phyloP scores from a whole-genome alignment of 495 filamentous ascomycete genomes.

The Xeromyces bisporus region DNA sequence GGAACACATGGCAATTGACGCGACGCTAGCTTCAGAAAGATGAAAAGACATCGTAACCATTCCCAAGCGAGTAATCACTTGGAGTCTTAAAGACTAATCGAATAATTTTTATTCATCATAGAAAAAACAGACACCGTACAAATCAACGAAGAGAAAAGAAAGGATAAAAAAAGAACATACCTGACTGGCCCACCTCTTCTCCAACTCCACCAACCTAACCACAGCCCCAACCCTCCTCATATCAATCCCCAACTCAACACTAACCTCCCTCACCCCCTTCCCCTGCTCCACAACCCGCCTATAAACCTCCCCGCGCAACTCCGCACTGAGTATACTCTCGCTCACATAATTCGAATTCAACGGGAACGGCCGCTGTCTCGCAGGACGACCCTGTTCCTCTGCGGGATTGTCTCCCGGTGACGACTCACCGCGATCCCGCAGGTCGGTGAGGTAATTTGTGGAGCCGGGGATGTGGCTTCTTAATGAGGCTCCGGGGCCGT shows the following conservation, averaged over 20 bases:
- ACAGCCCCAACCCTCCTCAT: constrained; percentile 81
- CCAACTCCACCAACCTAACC: constrained; percentile 70
- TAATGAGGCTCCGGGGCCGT: constrained; percentile 36
- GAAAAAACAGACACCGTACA: constrained; percentile 1
- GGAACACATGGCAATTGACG: neutral
- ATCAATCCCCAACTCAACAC: constrained; percentile 59
- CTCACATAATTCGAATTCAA: constrained; percentile 54
- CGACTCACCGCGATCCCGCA: constrained; percentile 2
- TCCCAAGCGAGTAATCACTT: constrained; percentile 14
- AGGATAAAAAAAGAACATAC: constrained; percentile 35
- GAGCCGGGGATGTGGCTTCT: constrained; percentile 37
- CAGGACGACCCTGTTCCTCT: constrained; percentile 7
- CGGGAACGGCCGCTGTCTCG: constrained; percentile 54
- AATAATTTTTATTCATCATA: constrained; percentile 60
- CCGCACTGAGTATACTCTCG: constrained; percentile 59
- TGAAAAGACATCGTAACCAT: constrained; percentile 49
- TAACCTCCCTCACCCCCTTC: constrained; percentile 58
- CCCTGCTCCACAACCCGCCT: constrained; percentile 42
- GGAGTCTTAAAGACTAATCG: constrained; percentile 99
- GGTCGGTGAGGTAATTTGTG: constrained; percentile 49
- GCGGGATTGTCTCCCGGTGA: constrained; percentile 3
- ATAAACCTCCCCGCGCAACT: constrained; percentile 61
- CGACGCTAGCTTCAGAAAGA: neutral
- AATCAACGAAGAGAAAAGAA: constrained; percentile 5
- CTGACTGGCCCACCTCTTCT: constrained; percentile 57